Evolutionary conservation across 78 protist genomes (phyloP).

Genomic region (Monosiga brevicollis): DNA sequence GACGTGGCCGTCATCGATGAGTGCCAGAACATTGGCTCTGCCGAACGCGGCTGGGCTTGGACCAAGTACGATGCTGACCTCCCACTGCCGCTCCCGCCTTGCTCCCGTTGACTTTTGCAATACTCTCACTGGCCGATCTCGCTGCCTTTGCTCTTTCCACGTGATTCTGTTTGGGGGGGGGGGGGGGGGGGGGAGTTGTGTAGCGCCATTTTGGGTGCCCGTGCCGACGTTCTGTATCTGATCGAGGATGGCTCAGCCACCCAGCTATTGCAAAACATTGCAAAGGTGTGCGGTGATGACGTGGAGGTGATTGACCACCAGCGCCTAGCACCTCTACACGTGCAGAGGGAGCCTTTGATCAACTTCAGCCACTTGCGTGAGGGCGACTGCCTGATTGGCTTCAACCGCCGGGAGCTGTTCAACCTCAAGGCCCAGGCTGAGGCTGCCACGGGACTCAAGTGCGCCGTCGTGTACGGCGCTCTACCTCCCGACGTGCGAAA

Average conservation of each 20-base stretch:
- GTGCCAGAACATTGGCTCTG: conserved; percentile 32
- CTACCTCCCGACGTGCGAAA: not conserved
- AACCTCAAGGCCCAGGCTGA: conserved; percentile 1
- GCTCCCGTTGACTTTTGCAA: too few species aligned
- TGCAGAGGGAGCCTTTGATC: too few species aligned
- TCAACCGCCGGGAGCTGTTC: conserved; percentile 10
- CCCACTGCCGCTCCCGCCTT: too few species aligned
- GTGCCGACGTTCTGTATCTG: conserved; percentile 24
- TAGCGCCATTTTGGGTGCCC: conserved; percentile 47
- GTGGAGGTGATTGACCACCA: conserved; percentile 22
- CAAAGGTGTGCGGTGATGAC: conserved; percentile 21
- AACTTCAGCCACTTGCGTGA: too few species aligned
- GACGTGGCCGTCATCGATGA: conserved; percentile 68
- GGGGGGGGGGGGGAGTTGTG: too few species aligned
- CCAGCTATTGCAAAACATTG: not conserved
- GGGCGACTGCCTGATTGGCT: conserved; percentile 37
- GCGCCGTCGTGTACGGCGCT: conserved; percentile 19
- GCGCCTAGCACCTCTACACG: conserved; percentile 35
- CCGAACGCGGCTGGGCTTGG: conserved; percentile 69
- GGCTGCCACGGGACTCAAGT: not conserved
- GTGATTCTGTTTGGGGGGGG: too few species aligned
- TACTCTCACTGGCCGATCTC: too few species aligned
- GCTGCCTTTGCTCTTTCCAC: too few species aligned
- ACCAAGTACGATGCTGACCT: too few species aligned
- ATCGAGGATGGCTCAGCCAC: conserved; percentile 45